Conservation (phyloP, 176 grass and related monocot species). For the Typha latifolia region DNA sequence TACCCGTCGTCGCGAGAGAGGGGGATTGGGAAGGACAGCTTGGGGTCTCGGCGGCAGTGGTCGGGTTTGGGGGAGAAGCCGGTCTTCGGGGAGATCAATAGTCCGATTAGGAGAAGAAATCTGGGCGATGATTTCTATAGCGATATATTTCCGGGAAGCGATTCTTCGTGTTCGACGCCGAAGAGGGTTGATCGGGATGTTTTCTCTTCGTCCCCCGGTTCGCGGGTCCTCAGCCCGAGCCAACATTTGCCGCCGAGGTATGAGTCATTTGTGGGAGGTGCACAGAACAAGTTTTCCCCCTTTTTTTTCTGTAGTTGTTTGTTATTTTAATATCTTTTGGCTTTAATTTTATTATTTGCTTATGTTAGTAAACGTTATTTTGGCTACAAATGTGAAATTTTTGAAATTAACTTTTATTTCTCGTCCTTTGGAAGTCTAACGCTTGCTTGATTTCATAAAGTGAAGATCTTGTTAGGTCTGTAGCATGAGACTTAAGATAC, state of each 20-base stretch:
- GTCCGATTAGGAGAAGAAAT: slow-evolving; percentile 44
- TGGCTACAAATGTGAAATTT: too few species aligned
- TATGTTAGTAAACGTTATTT: background rate
- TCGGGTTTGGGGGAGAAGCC: slow-evolving; percentile 27
- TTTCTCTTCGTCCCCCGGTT: slow-evolving; percentile 43
- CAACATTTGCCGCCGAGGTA: slow-evolving; percentile 20
- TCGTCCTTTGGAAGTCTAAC: too few species aligned
- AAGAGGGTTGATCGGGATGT: slow-evolving; percentile 39
- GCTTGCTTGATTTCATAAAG: too few species aligned
- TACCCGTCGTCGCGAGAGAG: slow-evolving; percentile 22
- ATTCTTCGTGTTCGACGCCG: slow-evolving; percentile 37
- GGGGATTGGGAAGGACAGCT: slow-evolving; percentile 9
- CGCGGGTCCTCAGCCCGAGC: slow-evolving; percentile 29
- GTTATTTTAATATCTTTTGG: background rate
- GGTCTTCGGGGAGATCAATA: slow-evolving; percentile 58
- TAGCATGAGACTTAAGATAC: too few species aligned
- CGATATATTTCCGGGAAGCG: slow-evolving; percentile 70
- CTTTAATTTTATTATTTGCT: background rate
- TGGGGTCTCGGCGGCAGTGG: background rate
- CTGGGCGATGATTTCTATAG: slow-evolving; percentile 68
- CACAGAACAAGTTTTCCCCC: slow-evolving; percentile 14
- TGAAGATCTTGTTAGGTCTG: too few species aligned
- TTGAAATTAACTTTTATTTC: too few species aligned
- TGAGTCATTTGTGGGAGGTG: slow-evolving; percentile 13
- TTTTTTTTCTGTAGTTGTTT: background rate